Base-by-base conservation (phyloP, 805 yeast species). In the Wickerhamomyces mucosus region DNA sequence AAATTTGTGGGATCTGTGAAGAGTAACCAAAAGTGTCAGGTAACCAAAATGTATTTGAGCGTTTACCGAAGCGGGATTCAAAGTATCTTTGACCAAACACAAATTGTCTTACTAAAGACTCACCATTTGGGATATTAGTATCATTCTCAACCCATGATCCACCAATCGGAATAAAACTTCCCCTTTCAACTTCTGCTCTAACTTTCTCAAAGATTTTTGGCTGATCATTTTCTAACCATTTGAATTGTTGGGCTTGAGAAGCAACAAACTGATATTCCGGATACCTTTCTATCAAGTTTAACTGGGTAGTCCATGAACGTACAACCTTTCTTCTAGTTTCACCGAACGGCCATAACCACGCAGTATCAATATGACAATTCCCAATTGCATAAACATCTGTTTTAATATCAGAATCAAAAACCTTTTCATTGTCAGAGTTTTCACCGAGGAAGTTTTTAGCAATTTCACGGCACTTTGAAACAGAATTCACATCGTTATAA, bases 321-420 rank as follows among this genome's bases (percentile, higher is more conserved):
- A 88, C 95, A 34, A 89, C 74, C 51, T 89, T 89, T 32, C 97
- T 72, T 45, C 82, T 78, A 2, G 97, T 85, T 53, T 92, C 96
- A 3, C 95, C 96, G 63, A 80, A 89, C n/a, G 96, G 97, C 98
- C 98, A 89, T 36, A 86, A 65, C 98, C 98, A 89, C 12, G 97
- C 97, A 13, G 97, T 89, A 50, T 89, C 98, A 45, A 88, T 88
- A 55, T 88, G 97, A 54, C 97, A 92, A 53, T 92, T 83, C 26
- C 98, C 98, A 42, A 92, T 69, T 7, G 83, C 95, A 55, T 63
- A 79, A 9, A 88, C 95, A 35, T 78, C 76, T 36, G 71, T 56
- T 36, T 51, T 56, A 47, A 56, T 45, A 33, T 50, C 33, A 51
- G 60, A 29, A 18, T 65, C 61, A 42, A 64, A 78, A 1, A 89